Conservation (phyloP, 1,284 basidiomycete genomes). For the Tylopilus sp. region DNA sequence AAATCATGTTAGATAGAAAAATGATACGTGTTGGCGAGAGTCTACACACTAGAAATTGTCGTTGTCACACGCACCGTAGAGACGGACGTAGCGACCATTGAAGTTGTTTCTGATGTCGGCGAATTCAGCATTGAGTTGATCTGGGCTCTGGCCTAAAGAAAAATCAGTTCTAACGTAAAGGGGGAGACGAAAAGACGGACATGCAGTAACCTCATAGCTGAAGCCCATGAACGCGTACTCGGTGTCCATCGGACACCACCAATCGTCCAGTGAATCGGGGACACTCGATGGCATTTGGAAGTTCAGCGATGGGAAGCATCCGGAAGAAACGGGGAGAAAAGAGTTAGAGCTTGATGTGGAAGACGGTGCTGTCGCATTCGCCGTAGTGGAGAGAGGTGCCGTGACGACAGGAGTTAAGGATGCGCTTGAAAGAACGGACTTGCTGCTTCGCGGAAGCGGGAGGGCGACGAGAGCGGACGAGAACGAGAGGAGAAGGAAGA, state of each 20-base stretch:
- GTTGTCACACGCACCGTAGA: slow-evolving; percentile 3
- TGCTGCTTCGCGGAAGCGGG: slow-evolving; percentile 16
- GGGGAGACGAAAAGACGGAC: slow-evolving; percentile 34
- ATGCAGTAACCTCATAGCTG: slow-evolving; percentile 63
- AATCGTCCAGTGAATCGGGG: slow-evolving; percentile 47
- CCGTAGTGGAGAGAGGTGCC: not conserved
- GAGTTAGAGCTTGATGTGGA: not conserved
- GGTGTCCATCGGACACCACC: slow-evolving; percentile 62
- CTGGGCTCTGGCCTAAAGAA: slow-evolving; percentile 44
- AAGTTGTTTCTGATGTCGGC: slow-evolving; percentile 57
- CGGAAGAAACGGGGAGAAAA: not conserved
- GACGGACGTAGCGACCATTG: slow-evolving; percentile 41
- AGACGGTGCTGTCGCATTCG: not conserved
- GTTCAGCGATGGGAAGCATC: slow-evolving; percentile 54
- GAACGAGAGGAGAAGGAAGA: slow-evolving; percentile 3
- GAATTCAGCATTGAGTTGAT: slow-evolving; percentile 57
- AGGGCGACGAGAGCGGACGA: slow-evolving; percentile 11
- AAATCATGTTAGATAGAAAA: not conserved
- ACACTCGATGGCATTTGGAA: slow-evolving; percentile 53
- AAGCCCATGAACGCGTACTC: slow-evolving; percentile 74
- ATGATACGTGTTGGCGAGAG: not conserved
- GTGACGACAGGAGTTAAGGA: not conserved
- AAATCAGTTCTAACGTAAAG: not conserved
- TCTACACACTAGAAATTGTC: slow-evolving; percentile 3
- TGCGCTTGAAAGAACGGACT: not conserved